phyloP scores from a whole-genome alignment of 2,329 filamentous ascomycete species.

The Trichocomaceae sp. region DNA sequence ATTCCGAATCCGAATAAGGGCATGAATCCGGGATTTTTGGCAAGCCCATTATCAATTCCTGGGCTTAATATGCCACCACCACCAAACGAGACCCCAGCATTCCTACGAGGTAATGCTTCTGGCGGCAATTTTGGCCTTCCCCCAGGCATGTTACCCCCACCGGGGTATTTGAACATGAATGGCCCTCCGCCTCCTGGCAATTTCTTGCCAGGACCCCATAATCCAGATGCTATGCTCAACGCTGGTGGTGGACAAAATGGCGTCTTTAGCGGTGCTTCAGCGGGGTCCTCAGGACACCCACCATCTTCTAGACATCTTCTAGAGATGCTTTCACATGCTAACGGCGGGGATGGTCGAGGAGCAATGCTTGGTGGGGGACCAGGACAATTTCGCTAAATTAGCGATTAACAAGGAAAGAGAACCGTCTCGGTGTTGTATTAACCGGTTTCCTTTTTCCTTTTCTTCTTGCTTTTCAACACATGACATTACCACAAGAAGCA shows the following conservation, averaged over 20 bases:
- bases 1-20: conserved; percentile 32
- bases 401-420: neutral
- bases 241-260: conserved; percentile 29
- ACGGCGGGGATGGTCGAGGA: conserved; percentile 27
- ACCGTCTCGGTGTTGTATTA: neutral
- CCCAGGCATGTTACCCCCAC: conserved; percentile 41
- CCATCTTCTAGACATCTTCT: conserved; percentile 36
- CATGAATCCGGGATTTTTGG: conserved; percentile 33
- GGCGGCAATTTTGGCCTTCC: conserved; percentile 29
- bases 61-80: conserved; percentile 19
- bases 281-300: conserved; percentile 32
- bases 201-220: conserved; percentile 30
- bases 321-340: conserved; percentile 39
- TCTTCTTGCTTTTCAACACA: neutral
- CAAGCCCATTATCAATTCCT: conserved; percentile 32
- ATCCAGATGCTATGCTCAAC: conserved; percentile 33
- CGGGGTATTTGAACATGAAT: conserved; percentile 38
- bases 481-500: neutral
- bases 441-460: neutral
- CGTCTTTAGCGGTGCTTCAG: conserved; percentile 32
- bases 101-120: conserved; percentile 29
- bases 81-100: conserved; percentile 30
- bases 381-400: conserved; percentile 30
- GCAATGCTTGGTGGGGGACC: conserved; percentile 29
- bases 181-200: conserved; percentile 28